Conservation (phyloP, 441 rosid species). For the Capsella rubella region DNA sequence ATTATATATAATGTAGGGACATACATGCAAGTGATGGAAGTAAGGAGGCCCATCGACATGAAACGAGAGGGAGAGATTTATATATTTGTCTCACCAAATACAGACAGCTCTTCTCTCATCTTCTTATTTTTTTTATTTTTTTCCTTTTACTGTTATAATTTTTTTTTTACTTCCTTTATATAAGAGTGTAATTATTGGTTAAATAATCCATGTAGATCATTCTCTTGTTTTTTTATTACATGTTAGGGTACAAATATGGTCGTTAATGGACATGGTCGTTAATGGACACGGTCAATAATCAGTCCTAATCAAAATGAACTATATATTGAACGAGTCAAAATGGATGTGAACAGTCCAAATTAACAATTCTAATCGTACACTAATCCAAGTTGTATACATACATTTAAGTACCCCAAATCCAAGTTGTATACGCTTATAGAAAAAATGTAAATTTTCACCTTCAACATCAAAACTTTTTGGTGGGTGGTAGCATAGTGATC, state of each 20-base stretch:
- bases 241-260: not conserved
- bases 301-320: too few relatives aligned
- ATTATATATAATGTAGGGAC: slow-evolving; percentile 36
- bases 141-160: not conserved
- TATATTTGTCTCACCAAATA: slow-evolving; percentile 40
- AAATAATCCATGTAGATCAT: not conserved
- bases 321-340: too few relatives aligned
- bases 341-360: too few relatives aligned
- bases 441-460: not conserved
- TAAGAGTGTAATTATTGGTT: not conserved
- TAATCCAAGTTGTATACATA: too few relatives aligned
- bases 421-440: not conserved
- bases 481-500: not conserved
- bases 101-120: slow-evolving; percentile 41
- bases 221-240: not conserved
- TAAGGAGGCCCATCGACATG: slow-evolving; percentile 46
- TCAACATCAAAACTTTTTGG: not conserved
- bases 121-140: not conserved
- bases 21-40: slow-evolving; percentile 34
- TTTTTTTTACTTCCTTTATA: not conserved
- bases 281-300: too few relatives aligned
- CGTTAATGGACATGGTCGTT: too few relatives aligned
- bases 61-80: slow-evolving; percentile 32
- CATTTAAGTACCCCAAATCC: not conserved
- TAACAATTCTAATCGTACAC: too few relatives aligned